Conservation (phyloP, 345 rosid species). For the Sonneratia caseolaris region DNA sequence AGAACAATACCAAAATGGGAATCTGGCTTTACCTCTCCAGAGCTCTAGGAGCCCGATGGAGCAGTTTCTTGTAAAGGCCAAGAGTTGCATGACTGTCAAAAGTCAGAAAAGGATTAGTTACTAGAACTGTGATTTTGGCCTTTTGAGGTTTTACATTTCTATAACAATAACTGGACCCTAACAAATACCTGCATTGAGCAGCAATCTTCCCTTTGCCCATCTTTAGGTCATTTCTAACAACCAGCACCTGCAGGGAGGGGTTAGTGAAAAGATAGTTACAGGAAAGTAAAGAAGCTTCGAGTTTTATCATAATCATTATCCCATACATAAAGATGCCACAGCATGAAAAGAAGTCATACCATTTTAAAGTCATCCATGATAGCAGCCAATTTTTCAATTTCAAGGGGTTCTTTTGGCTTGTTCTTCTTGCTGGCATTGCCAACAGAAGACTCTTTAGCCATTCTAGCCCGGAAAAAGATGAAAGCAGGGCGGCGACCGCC, state of each 20-base stretch:
- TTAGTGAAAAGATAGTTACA: neutral
- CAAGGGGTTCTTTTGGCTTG: constrained; percentile 43
- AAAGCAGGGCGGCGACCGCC: constrained; percentile 41
- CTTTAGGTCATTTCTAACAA: constrained; percentile 92
- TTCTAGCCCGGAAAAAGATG: constrained; percentile 28
- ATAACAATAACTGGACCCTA: neutral
- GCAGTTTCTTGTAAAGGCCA: constrained; percentile 82
- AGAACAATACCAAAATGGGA: neutral
- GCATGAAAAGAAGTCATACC: constrained; percentile 28
- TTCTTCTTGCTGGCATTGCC: constrained; percentile 19
- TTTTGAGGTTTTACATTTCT: neutral
- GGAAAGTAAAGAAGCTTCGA: neutral
- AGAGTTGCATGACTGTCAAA: constrained; percentile 83
- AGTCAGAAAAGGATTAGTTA: neutral
- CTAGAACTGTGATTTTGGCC: neutral
- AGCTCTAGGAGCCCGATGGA: constrained; percentile 73
- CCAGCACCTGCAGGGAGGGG: constrained; percentile 51
- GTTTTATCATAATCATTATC: neutral
- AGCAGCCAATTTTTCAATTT: constrained; percentile 81
- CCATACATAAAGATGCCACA: neutral
- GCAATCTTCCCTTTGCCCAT: constrained; percentile 99
- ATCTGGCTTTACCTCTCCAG: constrained; percentile 42
- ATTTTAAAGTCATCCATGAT: constrained; percentile 81
- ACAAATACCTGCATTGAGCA: constrained; percentile 82
- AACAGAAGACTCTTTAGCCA: constrained; percentile 15